Evolutionary conservation across 2,329 filamentous ascomycete species (phyloP), one percentile per base, ranked within the genome.

Genomic region (Xylariaceae sp.): DNA sequence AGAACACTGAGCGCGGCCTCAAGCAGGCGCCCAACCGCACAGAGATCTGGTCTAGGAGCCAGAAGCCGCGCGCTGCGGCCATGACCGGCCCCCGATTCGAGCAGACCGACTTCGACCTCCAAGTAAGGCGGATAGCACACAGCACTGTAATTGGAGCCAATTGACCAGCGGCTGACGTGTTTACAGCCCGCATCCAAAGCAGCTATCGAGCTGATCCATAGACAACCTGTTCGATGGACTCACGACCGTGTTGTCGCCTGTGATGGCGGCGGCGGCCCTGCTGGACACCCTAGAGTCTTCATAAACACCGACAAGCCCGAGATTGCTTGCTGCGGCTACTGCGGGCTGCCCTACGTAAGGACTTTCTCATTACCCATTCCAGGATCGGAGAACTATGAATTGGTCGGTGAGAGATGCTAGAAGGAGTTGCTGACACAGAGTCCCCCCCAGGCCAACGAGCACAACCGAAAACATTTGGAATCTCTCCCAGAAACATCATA

Each of bases 281-380:
- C 89, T 48, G 94, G 94, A 39, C 94, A 99, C 71, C 94, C 94
- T 44, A 82, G 83, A 65, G 87, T 99, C 73, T 99, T 90, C 70
- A 99, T 99, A 81, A 99, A 99, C 74, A 86, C 88, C 59, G 94
- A 99, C 74, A 97, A 96, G 79, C 89, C 94, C 39, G 85, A 97
- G 76, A 96, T 99, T 63, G 82, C 83, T 71, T 77, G 77, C 68
- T 99, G 94, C 78, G 86, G 81, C 65, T 99, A 99, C 76, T 99
- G 94, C 68, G 94, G 94, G 46, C 69, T 94, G 59, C 94, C 94
- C 62, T 99, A 85, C 68, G 94, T 97, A 80, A 68, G 91, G 72
- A 47, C 35, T 32, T 17, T 31, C 30, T n/a, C 36, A 27, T 11
- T n/a, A 3, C 22, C 22, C 7, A 27, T 7, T 27, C 4, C 22